Percentiles rank a stretch among this genome's conserved stretches.
Evolutionary conservation across 2,329 filamentous ascomycete genomes (phyloP).

Genomic region (Penicillium capsulatum): DNA sequence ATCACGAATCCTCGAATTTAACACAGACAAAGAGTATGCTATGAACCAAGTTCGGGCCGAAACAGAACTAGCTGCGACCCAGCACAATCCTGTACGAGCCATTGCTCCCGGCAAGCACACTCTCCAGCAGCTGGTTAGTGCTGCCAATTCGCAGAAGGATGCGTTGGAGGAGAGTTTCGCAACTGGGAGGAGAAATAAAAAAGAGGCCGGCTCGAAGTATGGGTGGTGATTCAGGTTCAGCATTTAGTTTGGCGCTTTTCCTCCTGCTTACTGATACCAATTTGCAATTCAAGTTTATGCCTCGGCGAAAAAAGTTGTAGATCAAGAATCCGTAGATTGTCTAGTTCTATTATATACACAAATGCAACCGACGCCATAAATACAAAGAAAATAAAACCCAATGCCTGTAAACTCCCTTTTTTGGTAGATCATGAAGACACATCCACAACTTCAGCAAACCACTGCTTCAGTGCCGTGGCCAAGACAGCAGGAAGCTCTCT

Average conservation of each 20-base stretch:
- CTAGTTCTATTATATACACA: not conserved
- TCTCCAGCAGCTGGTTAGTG: conserved; percentile 79
- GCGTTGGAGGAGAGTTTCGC: conserved; percentile 91
- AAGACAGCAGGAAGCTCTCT: conserved; percentile 85
- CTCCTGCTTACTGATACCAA: conserved; percentile 12
- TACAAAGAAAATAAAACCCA: conserved; percentile 10
- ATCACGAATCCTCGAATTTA: conserved; percentile 75
- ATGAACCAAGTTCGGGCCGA: conserved; percentile 75
- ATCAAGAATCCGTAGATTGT: not conserved
- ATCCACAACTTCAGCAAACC: conserved; percentile 74
- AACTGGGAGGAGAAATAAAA: conserved; percentile 70
- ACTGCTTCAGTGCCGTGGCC: conserved; percentile 83
- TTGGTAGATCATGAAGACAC: conserved; percentile 31
- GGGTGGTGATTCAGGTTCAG: conserved; percentile 59
- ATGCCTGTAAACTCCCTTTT: conserved; percentile 17
- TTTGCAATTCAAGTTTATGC: not conserved
- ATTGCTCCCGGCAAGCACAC: conserved; percentile 84
- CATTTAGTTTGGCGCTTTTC: not conserved
- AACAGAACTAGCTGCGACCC: conserved; percentile 44
- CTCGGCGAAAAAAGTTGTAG: not conserved
- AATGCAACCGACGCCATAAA: not conserved
- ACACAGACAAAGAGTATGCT: conserved; percentile 80
- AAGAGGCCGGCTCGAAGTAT: conserved; percentile 76
- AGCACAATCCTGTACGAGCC: conserved; percentile 76
- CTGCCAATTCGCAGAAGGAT: conserved; percentile 75